Base-by-base conservation (phyloP, 2,329 filamentous ascomycete species). In the Penicillium digitatum region DNA sequence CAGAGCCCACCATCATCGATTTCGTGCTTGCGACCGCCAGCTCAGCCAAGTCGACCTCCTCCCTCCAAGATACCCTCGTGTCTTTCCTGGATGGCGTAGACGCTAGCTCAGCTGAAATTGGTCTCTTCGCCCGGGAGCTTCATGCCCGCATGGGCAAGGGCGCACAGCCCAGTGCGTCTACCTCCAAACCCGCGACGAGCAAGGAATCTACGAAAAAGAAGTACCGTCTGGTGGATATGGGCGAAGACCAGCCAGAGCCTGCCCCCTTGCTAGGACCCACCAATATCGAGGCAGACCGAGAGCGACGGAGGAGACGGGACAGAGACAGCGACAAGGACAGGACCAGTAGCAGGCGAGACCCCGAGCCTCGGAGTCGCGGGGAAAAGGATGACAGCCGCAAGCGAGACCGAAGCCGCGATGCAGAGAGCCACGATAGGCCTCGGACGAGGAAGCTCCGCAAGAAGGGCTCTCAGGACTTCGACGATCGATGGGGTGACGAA, bases 401-500 rank as follows among this genome's bases (percentile, higher is more conserved):
- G 60, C 68, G 73, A 48, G 71, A 73, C 24, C 67, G 69, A 40
- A 74, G 72, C 54, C 62, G 63, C 4, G 72, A 72, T 29, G 60
- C 66, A 6, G 70, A 69, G 44, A 67, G 67, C 48, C 68, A 72
- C 8, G 76, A 79, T 37, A 72, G 76, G 20, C 73, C 74, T 55
- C 74, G 75, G 26, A 74, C 76, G 16, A 82, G 79, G 67, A 82
- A 81, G 58, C 69, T 81, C 44, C 74, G 82, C 52, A 75, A 75
- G 55, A 73, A 78, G 57, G 78, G 79, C 47, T 65, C 67, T 6
- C 79, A 75, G 31, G 83, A 88, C 60, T 87, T 87, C 61, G 87
- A 91, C 45, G 87, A 91, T 66, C 79, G 88, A 51, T 95, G 90
- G 90, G 90, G 86, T 1, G 89, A 94, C 64, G 88, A 92, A 66